Base-by-base conservation (phyloP, 1,284 basidiomycete species). In the Ustilago trichophora region DNA sequence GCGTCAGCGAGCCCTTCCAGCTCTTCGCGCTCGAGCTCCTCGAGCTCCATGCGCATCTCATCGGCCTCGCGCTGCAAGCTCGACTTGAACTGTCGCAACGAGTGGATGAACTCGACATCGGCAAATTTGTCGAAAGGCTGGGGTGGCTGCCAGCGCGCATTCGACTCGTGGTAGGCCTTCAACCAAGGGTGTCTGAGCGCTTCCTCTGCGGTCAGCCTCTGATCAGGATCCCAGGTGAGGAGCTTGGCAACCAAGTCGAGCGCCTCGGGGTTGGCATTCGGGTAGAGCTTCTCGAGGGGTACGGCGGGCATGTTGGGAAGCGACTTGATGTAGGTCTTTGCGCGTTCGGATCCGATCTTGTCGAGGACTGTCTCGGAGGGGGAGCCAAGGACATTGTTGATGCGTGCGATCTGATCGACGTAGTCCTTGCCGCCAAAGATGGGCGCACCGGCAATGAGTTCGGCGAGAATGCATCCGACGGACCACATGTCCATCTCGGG, bases 401-500 rank as follows among this genome's bases (percentile, higher is more conserved):
- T 81, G 37, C 76, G 63, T 6, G 72, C 69, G 16, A 81, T 77
- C 52, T 81, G 79, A 44, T 81, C 78, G 49, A 79, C 77, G 51
- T 79, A 80, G 64, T 81, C 78, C 45, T 79, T 74, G 44, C 79
- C 79, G 19, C 76, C 69, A 62, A 79, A 81, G 48, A 81, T 63
- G 34, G 79, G 79, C 21, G 69, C 66, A 12, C 79, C 76, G 1
- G 59, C 70, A 22, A 80, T 65, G 36, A 81, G 64, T 54, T 80
- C 78, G 11, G 79, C 79, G 32, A 81, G 62, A 40, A 81, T 81
- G 63, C 79, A 81, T 2, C 79, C 79, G 18, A 78, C 75, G 25
- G 73, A 75, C 79, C 79, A 81, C 67, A 81, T 76, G 64, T 81
- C 79, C 63, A 79, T 72, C 22, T 75, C 69, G n/a, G 73, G 45